phyloP scores from a whole-genome alignment of 768 basidiomycete species.

The Boletellus sp. region DNA sequence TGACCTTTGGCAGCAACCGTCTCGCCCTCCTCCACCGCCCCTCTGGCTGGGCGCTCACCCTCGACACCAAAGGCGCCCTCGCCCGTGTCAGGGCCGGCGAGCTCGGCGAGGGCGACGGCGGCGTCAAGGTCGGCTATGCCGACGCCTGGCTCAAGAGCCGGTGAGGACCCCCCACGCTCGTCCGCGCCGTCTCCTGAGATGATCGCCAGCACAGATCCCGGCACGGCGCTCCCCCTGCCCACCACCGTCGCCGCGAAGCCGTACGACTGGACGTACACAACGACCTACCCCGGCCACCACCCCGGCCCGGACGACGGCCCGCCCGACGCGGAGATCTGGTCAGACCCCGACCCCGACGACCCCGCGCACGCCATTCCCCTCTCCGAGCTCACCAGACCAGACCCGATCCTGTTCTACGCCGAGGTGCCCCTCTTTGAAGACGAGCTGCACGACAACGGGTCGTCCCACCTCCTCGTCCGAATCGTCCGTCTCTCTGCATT shows the following conservation, averaged over 20 bases:
- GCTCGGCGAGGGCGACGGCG: conserved; percentile 78
- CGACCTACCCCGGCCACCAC: conserved; percentile 70
- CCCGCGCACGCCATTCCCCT: conserved; percentile 70
- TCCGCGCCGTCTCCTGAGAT: conserved; percentile 24
- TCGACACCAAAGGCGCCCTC: conserved; percentile 68
- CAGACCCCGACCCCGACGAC: conserved; percentile 53
- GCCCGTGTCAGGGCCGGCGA: conserved; percentile 70
- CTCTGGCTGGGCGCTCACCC: conserved; percentile 61
- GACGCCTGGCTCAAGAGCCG: conserved; percentile 91
- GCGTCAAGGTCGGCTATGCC: conserved; percentile 91
- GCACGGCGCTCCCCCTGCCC: conserved; percentile 63
- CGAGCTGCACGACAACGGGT: conserved; percentile 95
- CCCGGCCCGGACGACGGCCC: conserved; percentile 9
- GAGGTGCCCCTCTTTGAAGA: conserved; percentile 95
- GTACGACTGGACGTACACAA: conserved; percentile 99
- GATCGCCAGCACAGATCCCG: conserved; percentile 57
- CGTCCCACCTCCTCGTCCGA: conserved; percentile 76
- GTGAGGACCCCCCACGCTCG: conserved; percentile 37
- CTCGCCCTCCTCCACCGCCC: conserved; percentile 64
- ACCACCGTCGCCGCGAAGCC: conserved; percentile 74
- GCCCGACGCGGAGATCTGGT: conserved; percentile 39
- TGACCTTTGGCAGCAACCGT: conserved; percentile 89
- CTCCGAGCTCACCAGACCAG: conserved; percentile 78
- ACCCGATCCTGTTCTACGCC: conserved; percentile 97
- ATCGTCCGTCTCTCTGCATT: conserved; percentile 57